These are phyloP conservation scores for Aspergillus avenaceus DNA, from an alignment of 495 filamentous ascomycete species.

Conservation along the genomic window DNA sequence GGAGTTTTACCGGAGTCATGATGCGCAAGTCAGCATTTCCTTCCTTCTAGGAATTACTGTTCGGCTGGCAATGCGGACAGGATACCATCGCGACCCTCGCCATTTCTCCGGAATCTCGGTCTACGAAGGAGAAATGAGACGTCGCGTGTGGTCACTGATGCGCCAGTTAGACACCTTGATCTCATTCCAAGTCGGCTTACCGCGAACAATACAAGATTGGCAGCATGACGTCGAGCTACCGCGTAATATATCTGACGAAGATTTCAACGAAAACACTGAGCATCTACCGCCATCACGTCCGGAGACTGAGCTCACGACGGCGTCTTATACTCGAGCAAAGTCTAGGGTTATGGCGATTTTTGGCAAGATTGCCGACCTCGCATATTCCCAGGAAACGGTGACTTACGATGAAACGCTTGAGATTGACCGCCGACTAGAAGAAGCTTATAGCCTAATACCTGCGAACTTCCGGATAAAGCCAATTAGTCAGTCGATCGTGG, in stretches of 20 bases:
- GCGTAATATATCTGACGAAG: constrained; percentile 38
- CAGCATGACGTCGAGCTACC: constrained; percentile 41
- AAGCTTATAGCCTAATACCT: constrained; percentile 62
- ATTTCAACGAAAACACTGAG: constrained; percentile 34
- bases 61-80: constrained; percentile 41
- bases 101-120: constrained; percentile 34
- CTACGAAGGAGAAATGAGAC: constrained; percentile 43
- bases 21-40: constrained; percentile 32
- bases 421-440: constrained; percentile 68
- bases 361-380: constrained; percentile 42
- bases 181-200: constrained; percentile 44
- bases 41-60: constrained; percentile 35
- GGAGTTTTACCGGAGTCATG: constrained; percentile 34
- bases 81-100: constrained; percentile 42
- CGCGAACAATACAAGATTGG: constrained; percentile 38
- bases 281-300: constrained; percentile 35
- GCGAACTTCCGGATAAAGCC: constrained; percentile 65
- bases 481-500: constrained; percentile 66
- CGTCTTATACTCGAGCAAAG: constrained; percentile 37
- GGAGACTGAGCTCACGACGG: constrained; percentile 30
- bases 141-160: constrained; percentile 36
- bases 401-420: constrained; percentile 79
- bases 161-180: constrained; percentile 40
- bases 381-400: constrained; percentile 34
- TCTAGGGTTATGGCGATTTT: constrained; percentile 38